Percentiles rank a stretch among this genome's conserved stretches.
phyloP scores from a whole-genome alignment of 2,329 filamentous ascomycete genomes.

The Scleromitrula shiraiana region DNA sequence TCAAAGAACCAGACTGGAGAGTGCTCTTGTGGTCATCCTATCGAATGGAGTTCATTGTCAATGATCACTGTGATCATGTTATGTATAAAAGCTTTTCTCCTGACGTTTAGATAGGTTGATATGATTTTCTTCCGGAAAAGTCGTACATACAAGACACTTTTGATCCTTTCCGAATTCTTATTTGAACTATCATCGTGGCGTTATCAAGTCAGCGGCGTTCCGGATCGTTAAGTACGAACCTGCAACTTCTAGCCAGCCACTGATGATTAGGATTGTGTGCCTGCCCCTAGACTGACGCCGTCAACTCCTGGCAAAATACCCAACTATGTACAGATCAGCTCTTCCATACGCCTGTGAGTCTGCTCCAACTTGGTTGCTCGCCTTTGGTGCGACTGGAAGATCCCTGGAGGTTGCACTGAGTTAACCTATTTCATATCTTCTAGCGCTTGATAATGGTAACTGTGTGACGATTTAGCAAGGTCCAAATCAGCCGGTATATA shows the following conservation, averaged over 20 bases:
- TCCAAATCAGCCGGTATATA: background rate
- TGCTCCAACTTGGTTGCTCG: background rate
- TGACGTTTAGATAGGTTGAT: too few species aligned
- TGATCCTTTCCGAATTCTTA: background rate
- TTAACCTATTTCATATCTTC: conserved; percentile 1
- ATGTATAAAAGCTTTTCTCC: background rate
- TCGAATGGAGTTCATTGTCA: too few species aligned
- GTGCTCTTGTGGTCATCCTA: too few species aligned
- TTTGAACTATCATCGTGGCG: background rate
- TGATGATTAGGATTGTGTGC: background rate
- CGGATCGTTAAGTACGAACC: background rate
- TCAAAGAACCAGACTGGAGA: too few species aligned
- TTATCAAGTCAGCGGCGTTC: background rate
- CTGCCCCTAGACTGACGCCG: conserved; percentile 13
- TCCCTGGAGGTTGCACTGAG: conserved; percentile 4
- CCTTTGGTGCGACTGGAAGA: conserved; percentile 1
- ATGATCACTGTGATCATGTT: background rate
- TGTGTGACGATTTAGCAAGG: background rate
- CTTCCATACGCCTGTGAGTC: background rate
- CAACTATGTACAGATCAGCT: conserved; percentile 2
- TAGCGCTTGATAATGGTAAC: conserved; percentile 64
- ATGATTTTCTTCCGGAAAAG: background rate
- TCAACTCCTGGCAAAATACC: conserved; percentile 12
- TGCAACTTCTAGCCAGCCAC: background rate
- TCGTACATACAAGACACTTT: background rate